These are phyloP conservation scores for Blastomyces gilchristii DNA, from an alignment of 2,329 filamentous ascomycete species.

Conservation along the genomic window DNA sequence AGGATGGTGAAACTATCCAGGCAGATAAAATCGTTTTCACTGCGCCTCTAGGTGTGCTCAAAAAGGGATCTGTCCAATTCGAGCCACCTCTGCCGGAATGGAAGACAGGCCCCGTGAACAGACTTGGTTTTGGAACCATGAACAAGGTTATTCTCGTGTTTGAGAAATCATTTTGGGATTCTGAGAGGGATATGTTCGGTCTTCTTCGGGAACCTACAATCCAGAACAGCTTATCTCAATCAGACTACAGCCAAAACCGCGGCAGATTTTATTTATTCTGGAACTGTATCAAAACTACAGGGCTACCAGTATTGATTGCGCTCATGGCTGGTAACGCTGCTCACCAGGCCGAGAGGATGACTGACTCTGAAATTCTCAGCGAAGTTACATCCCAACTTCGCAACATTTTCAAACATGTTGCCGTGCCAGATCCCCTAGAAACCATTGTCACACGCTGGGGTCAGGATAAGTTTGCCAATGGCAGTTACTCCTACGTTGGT, in stretches of 20 bases:
- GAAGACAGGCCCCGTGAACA: constrained; percentile 69
- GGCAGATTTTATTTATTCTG: constrained; percentile 98
- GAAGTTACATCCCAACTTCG: constrained; percentile 73
- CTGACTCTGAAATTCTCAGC: constrained; percentile 62
- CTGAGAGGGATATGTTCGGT: constrained; percentile 83
- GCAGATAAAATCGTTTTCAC: constrained; percentile 91
- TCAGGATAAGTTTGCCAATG: constrained; percentile 78
- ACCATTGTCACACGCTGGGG: constrained; percentile 88
- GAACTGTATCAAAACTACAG: constrained; percentile 84
- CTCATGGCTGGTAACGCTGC: constrained; percentile 95
- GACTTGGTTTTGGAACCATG: constrained; percentile 83
- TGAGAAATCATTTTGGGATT: constrained; percentile 82
- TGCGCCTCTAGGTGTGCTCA: constrained; percentile 81
- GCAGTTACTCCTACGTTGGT: constrained; percentile 90
- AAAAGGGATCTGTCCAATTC: constrained; percentile 71
- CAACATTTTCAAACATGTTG: constrained; percentile 55
- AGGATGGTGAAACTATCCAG: constrained; percentile 63
- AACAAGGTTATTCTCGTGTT: constrained; percentile 96
- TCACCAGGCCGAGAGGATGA: constrained; percentile 69
- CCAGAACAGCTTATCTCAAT: constrained; percentile 61
- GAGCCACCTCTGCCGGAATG: constrained; percentile 79
- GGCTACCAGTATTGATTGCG: constrained; percentile 75
- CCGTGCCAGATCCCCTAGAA: constrained; percentile 70
- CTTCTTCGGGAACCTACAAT: constrained; percentile 66
- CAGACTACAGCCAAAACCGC: constrained; percentile 65